Conservation (phyloP, 2,329 filamentous ascomycete genomes). For the Botrytis porri region DNA sequence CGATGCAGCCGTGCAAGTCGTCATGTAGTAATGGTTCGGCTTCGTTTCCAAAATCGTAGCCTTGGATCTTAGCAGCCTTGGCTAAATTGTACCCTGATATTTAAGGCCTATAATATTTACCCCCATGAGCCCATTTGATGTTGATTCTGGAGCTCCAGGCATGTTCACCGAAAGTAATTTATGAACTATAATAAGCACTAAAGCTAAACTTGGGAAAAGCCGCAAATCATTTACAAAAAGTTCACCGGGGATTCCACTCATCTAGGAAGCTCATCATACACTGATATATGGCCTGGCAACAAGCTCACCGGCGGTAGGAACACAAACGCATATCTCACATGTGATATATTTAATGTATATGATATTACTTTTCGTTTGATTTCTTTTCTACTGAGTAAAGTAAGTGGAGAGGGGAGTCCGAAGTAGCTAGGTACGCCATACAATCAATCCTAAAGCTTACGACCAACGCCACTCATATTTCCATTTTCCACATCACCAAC, state of each 20-base stretch:
- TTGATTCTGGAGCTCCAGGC: not conserved
- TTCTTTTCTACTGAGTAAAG: not conserved
- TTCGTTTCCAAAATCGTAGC: conserved; percentile 1
- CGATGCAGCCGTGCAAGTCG: conserved; percentile 8
- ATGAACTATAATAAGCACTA: not conserved
- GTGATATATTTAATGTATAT: not conserved
- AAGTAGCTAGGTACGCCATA: conserved; percentile 13
- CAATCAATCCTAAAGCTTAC: conserved; percentile 9
- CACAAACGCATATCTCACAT: not conserved
- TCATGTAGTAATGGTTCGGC: conserved; percentile 4
- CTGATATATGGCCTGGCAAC: not conserved
- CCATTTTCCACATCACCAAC: conserved; percentile 5
- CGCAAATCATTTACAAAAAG: too few species aligned
- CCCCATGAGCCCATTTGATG: not conserved
- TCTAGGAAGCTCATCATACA: not conserved
- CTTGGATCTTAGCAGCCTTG: conserved; percentile 18
- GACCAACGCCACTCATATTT: conserved; percentile 14
- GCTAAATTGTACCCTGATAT: not conserved
- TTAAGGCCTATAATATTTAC: not conserved
- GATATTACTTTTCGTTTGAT: not conserved
- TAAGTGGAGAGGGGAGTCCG: conserved; percentile 12
- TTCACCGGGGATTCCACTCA: not conserved
- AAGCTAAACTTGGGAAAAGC: not conserved
- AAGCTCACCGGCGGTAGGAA: not conserved
- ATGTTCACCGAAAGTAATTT: not conserved